Conservation (phyloP, 1,284 basidiomycete species). For the Schizopora paradoxa region DNA sequence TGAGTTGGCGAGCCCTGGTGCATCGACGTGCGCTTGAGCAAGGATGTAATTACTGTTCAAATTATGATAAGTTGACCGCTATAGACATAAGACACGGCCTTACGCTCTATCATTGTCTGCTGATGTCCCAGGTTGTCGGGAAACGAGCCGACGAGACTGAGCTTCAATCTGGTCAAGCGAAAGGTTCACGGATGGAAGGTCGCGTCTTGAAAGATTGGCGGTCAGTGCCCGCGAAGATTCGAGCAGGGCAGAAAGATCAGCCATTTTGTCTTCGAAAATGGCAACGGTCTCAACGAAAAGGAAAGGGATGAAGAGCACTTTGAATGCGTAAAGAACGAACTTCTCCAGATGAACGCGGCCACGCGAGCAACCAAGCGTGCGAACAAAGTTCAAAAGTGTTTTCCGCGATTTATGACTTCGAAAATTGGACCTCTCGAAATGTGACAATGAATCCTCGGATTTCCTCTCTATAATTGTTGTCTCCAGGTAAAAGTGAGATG, state of each 20-base stretch:
- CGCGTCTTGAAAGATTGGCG: conserved; percentile 67
- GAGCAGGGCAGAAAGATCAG: conserved; percentile 67
- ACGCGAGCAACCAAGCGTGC: no score
- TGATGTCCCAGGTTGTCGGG: conserved; percentile 57
- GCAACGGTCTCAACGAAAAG: not conserved
- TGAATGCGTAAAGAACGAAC: no score
- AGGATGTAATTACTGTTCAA: conserved; percentile 72
- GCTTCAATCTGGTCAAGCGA: conserved; percentile 90
- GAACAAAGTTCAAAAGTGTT: no score
- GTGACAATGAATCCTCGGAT: no score
- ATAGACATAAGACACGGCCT: conserved; percentile 28
- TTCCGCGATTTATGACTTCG: no score
- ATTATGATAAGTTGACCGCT: conserved; percentile 12
- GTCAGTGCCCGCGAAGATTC: conserved; percentile 69
- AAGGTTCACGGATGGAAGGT: conserved; percentile 81
- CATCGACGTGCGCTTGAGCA: conserved; percentile 88
- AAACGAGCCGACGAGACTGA: conserved; percentile 76
- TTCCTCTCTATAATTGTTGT: no score
- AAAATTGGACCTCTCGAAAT: no score
- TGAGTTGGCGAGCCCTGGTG: conserved; percentile 69
- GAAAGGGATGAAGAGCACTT: conserved; percentile 2
- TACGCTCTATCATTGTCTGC: conserved; percentile 71
- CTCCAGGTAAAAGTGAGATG: no score
- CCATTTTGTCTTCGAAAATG: no score
- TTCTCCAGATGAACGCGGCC: no score